phyloP scores from a whole-genome alignment of 257 asterid genomes.

The Salvia splendens region DNA sequence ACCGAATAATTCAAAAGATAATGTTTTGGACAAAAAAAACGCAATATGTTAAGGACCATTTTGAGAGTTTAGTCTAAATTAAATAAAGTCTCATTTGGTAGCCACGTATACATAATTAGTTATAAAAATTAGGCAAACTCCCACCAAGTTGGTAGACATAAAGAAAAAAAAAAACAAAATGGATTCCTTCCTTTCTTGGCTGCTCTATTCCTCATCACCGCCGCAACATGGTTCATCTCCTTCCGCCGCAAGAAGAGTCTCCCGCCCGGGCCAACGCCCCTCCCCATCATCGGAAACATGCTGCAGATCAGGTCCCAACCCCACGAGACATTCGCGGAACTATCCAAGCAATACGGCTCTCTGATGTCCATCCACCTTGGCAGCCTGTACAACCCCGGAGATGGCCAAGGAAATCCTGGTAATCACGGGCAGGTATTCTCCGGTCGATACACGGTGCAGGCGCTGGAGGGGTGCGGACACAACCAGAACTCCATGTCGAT shows the following conservation, averaged over 20 bases:
- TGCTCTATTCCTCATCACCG: neutral
- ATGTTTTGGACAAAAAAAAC: too few species aligned
- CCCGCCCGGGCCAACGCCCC: conserved; percentile 20
- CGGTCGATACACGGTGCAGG: conserved; percentile 8
- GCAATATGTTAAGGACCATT: too few species aligned
- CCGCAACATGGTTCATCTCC: neutral
- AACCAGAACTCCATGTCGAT: conserved; percentile 24
- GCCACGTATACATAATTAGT: too few species aligned
- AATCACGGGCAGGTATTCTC: conserved; percentile 28
- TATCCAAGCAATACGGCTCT: conserved; percentile 42
- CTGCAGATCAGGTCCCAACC: conserved; percentile 20
- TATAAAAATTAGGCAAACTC: too few species aligned
- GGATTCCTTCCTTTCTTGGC: neutral
- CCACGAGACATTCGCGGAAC: conserved; percentile 33
- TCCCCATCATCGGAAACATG: conserved; percentile 34
- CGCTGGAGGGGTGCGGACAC: conserved; percentile 6
- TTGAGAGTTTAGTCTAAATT: too few species aligned
- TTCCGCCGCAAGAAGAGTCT: neutral
- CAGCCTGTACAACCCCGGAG: conserved; percentile 31
- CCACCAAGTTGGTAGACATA: too few species aligned
- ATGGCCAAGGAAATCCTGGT: conserved; percentile 34
- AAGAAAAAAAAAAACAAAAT: neutral
- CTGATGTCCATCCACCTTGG: conserved; percentile 28
- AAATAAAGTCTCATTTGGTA: too few species aligned
- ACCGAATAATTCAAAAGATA: too few species aligned